A percentile compares a stretch with the other conserved stretches of the same genome.
phyloP scores from a whole-genome alignment of 768 basidiomycete species.

The Tylopilus rubrobrunneus region DNA sequence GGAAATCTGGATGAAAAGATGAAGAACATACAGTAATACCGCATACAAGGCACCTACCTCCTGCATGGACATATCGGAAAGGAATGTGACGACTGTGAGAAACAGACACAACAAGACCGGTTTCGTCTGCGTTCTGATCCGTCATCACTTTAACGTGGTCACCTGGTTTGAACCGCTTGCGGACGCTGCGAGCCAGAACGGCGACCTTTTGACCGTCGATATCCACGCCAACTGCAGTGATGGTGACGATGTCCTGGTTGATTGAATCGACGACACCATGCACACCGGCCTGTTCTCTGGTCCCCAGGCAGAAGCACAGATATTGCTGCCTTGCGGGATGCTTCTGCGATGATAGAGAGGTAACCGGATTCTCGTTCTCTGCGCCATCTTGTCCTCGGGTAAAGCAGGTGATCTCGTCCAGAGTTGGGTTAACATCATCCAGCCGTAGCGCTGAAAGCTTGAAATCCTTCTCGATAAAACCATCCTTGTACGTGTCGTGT shows the following conservation, averaged over 20 bases:
- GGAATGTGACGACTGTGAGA: constrained; percentile 91
- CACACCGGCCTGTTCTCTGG: constrained; percentile 91
- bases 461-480: constrained; percentile 96
- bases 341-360: constrained; percentile 87
- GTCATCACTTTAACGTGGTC: constrained; percentile 99
- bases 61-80: constrained; percentile 96
- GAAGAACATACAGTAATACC: constrained; percentile 1
- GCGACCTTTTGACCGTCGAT: constrained; percentile 85
- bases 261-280: constrained; percentile 92
- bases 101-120: constrained; percentile 91
- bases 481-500: constrained; percentile 92
- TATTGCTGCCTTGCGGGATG: constrained; percentile 84
- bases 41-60: constrained; percentile 52
- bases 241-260: constrained; percentile 78
- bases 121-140: constrained; percentile 91
- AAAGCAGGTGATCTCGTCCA: constrained; percentile 96
- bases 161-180: constrained; percentile 94
- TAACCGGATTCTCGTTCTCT: constrained; percentile 67
- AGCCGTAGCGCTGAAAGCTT: constrained; percentile 69
- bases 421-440: constrained; percentile 90
- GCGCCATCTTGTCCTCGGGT: constrained; percentile 69
- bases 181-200: constrained; percentile 80
- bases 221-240: constrained; percentile 76
- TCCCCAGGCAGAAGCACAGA: constrained; percentile 96
- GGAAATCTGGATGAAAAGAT: constrained; percentile 58